Conservation (phyloP, 2,329 filamentous ascomycete species). For the Trichoderma sp. region DNA sequence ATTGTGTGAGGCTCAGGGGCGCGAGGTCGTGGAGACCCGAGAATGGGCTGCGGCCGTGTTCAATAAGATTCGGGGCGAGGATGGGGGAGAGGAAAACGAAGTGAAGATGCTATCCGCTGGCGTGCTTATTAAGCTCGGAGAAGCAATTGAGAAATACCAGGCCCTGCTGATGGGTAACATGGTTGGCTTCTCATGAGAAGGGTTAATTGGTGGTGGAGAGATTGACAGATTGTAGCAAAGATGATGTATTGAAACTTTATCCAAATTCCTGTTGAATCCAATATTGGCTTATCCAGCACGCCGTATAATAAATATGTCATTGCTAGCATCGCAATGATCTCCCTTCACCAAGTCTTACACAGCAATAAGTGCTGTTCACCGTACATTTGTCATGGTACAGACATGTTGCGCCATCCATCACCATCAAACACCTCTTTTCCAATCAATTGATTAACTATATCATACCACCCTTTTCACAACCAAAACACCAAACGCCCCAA, state of each 20-base stretch:
- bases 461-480: background rate
- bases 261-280: background rate
- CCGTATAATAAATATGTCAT: background rate
- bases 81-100: constrained; percentile 67
- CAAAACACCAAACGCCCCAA: background rate
- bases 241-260: background rate
- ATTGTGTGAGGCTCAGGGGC: constrained; percentile 70
- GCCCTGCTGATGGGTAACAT: constrained; percentile 70
- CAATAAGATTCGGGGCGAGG: constrained; percentile 51
- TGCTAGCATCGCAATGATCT: background rate
- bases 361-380: background rate
- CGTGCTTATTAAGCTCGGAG: constrained; percentile 71
- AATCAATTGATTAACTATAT: background rate
- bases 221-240: background rate
- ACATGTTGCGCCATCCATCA: background rate
- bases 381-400: background rate
- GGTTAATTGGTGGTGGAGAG: background rate
- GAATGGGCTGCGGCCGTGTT: constrained; percentile 83
- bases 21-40: constrained; percentile 78
- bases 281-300: background rate
- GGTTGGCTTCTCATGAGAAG: constrained; percentile 38
- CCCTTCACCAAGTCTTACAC: background rate
- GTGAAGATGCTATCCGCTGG: constrained; percentile 76
- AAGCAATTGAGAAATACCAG: constrained; percentile 80
- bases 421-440: background rate